Evolutionary conservation across 2,329 filamentous ascomycete species (phyloP).

Genomic region (Cercospora sojina): DNA sequence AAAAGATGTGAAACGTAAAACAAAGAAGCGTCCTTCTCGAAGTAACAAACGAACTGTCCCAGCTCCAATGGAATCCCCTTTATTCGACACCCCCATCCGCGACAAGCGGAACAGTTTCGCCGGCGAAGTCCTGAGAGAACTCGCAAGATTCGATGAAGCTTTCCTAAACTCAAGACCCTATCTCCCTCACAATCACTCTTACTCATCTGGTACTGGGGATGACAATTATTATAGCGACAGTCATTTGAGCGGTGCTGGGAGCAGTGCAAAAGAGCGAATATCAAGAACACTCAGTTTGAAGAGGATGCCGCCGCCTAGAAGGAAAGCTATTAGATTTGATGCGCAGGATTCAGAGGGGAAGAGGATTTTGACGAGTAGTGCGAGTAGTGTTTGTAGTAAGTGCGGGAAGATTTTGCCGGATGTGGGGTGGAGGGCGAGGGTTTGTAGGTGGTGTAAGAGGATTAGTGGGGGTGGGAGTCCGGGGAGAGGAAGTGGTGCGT

Average conservation of each 20-base stretch:
- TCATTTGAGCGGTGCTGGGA: neutral
- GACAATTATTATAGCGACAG: neutral
- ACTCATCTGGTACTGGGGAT: neutral
- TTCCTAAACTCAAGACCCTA: neutral
- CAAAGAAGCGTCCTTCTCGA: neutral
- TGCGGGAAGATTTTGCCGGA: constrained; percentile 10
- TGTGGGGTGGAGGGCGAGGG: constrained; percentile 5
- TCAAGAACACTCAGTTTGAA: neutral
- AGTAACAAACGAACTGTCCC: neutral
- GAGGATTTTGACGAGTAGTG: constrained; percentile 8
- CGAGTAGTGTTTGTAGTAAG: constrained; percentile 10
- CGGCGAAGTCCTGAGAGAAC: neutral
- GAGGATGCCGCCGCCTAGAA: neutral
- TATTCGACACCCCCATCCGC: constrained; percentile 9
- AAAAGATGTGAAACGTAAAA: neutral
- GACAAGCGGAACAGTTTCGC: neutral
- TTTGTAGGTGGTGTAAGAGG: constrained; percentile 10
- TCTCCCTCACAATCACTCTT: neutral
- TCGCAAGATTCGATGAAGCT: constrained; percentile 1
- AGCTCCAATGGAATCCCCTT: constrained; percentile 1
- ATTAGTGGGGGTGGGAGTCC: neutral
- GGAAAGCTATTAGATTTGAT: constrained; percentile 10
- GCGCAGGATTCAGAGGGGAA: constrained; percentile 9
- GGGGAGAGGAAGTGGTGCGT: neutral
- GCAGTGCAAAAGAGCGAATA: neutral